Evolutionary conservation across 2,329 filamentous ascomycete genomes (phyloP).

Genomic region (Setomelanomma holmii): DNA sequence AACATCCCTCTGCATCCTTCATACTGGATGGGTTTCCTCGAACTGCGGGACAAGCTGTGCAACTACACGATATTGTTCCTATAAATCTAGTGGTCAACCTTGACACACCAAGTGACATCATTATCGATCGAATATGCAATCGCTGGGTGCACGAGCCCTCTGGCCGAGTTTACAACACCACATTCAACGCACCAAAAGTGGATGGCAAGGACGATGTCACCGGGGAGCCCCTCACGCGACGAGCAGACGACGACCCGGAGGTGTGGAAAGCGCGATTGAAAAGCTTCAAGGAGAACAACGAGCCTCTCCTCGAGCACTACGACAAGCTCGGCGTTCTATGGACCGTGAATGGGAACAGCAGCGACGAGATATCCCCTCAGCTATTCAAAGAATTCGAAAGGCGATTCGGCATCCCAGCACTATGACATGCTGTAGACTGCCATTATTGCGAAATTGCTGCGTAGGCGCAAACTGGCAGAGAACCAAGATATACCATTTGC

Average conservation of each 20-base stretch:
- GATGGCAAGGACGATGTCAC: constrained; percentile 87
- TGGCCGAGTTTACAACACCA: constrained; percentile 92
- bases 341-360: constrained; percentile 86
- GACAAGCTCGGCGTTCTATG: constrained; percentile 81
- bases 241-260: constrained; percentile 84
- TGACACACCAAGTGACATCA: constrained; percentile 83
- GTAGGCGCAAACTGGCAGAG: too few species aligned
- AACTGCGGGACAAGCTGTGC: constrained; percentile 78
- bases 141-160: constrained; percentile 94
- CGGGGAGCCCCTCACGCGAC: constrained; percentile 81
- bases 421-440: background rate
- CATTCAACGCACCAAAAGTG: constrained; percentile 85
- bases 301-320: constrained; percentile 87
- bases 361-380: constrained; percentile 94
- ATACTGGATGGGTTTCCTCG: constrained; percentile 96
- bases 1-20: constrained; percentile 83
- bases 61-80: constrained; percentile 82
- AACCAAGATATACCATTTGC: too few species aligned
- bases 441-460: too few species aligned
- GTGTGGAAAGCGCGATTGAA: constrained; percentile 81
- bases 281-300: constrained; percentile 87
- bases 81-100: constrained; percentile 93
- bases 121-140: constrained; percentile 87
- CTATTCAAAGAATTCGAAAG: constrained; percentile 82
- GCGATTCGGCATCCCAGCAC: constrained; percentile 65